Percentiles rank a stretch among this genome's conserved stretches.
phyloP scores from a whole-genome alignment of 441 rosid genomes.

The Eruca vesicaria region DNA sequence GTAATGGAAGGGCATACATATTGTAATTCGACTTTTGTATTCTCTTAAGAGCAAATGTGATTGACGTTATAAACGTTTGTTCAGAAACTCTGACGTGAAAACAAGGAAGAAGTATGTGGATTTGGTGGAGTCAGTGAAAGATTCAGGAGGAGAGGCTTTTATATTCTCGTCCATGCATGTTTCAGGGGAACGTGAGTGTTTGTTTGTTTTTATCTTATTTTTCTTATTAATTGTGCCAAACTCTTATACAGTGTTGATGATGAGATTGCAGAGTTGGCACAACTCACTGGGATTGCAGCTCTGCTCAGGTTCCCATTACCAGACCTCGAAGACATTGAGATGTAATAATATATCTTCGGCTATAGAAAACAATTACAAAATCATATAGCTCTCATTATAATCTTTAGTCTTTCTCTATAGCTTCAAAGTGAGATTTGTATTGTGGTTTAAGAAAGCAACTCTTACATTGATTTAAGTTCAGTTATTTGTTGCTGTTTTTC shows the following conservation, averaged over 20 bases:
- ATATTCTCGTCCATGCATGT: conserved; percentile 93
- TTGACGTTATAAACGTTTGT: background rate
- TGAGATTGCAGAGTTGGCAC: conserved; percentile 64
- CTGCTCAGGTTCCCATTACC: conserved; percentile 93
- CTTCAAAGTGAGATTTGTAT: background rate
- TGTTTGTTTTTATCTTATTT: background rate
- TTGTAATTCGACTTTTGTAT: background rate
- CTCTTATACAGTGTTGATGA: background rate
- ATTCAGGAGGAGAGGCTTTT: conserved; percentile 73
- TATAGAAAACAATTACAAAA: conserved; percentile 1
- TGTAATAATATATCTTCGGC: background rate
- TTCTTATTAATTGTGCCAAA: background rate
- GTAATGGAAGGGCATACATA: background rate
- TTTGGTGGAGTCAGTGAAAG: conserved; percentile 76
- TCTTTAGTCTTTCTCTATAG: background rate
- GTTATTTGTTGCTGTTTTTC: background rate
- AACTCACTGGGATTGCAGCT: conserved; percentile 90
- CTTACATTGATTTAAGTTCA: background rate
- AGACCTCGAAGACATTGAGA: conserved; percentile 92
- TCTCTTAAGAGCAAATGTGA: background rate
- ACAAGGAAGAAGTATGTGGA: conserved; percentile 68
- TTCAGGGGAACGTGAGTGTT: conserved; percentile 89
- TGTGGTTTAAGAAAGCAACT: background rate
- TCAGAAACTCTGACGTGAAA: conserved; percentile 78
- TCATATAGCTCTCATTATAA: background rate